Percentiles rank a stretch among this genome's conserved stretches.
These are phyloP conservation scores for Aspergillus bombycis DNA, from an alignment of 2,329 filamentous ascomycete species.

Conservation along the genomic window DNA sequence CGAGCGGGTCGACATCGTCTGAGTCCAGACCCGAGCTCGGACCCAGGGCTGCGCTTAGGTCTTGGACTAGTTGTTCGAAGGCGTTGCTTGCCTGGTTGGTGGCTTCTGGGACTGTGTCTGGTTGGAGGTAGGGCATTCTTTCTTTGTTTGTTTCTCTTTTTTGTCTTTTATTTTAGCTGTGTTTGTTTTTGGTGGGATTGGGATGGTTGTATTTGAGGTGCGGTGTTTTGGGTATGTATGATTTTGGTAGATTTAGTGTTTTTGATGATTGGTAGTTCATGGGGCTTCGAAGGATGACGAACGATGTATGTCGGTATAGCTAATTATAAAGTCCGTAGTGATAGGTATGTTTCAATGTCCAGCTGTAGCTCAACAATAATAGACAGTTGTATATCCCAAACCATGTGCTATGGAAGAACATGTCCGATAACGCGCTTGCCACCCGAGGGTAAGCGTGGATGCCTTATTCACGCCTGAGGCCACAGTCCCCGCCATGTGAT, in stretches of 20 bases:
- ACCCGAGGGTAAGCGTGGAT: conserved; percentile 28
- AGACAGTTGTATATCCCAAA: not conserved
- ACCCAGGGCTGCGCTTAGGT: conserved; percentile 75
- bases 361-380: not conserved
- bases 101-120: conserved; percentile 11
- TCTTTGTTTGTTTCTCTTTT: not conserved
- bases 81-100: conserved; percentile 20
- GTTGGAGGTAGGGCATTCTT: conserved; percentile 41
- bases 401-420: conserved; percentile 5
- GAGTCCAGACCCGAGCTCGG: conserved; percentile 81
- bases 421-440: conserved; percentile 13
- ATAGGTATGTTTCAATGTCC: not conserved
- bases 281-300: not conserved
- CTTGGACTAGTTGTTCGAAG: conserved; percentile 72
- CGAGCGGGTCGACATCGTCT: conserved; percentile 74
- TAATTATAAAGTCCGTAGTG: not conserved
- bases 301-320: not conserved
- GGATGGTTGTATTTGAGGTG: not conserved
- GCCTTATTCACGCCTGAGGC: conserved; percentile 24
- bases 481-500: conserved; percentile 25
- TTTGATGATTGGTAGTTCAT: not conserved
- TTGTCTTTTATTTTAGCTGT: not conserved
- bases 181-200: not conserved
- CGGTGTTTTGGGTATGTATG: not conserved
- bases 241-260: not conserved